A percentile compares a stretch with the other conserved stretches of the same genome.
phyloP scores from a whole-genome alignment of 805 yeast species.

The Tetrapisispora nanseiensis region DNA sequence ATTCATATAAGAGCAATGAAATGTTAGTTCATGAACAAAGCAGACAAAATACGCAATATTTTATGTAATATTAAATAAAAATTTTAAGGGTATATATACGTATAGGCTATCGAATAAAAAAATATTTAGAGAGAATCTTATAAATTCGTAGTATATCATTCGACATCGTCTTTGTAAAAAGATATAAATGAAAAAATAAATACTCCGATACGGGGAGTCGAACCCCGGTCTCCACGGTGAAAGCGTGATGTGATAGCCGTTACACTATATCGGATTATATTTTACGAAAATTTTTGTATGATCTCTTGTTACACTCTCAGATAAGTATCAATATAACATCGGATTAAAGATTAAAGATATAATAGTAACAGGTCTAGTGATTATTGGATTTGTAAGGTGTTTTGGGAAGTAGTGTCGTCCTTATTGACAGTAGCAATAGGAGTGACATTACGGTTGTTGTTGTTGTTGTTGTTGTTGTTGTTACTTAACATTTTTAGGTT shows the following conservation, averaged over 20 bases:
- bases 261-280: slow-evolving; percentile 4
- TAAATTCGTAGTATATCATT: no score
- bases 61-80: slow-evolving; percentile 15
- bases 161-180: background rate
- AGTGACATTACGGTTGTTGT: no score
- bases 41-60: slow-evolving; percentile 54
- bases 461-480: no score
- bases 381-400: no score
- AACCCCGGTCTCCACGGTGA: slow-evolving; percentile 6
- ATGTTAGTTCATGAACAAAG: slow-evolving; percentile 64
- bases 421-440: no score
- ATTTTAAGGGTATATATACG: background rate
- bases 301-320: no score
- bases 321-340: no score
- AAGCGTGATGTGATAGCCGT: slow-evolving; percentile 6
- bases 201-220: slow-evolving; percentile 6
- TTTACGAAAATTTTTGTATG: background rate
- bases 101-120: background rate
- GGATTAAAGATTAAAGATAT: no score
- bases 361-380: no score
- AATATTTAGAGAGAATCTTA: no score
- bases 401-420: no score
- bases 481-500: no score
- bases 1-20: slow-evolving; percentile 49
- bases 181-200: background rate